Evolutionary conservation across 176 grass and related monocot genomes (phyloP).

Genomic region (Ensete ventricosum): DNA sequence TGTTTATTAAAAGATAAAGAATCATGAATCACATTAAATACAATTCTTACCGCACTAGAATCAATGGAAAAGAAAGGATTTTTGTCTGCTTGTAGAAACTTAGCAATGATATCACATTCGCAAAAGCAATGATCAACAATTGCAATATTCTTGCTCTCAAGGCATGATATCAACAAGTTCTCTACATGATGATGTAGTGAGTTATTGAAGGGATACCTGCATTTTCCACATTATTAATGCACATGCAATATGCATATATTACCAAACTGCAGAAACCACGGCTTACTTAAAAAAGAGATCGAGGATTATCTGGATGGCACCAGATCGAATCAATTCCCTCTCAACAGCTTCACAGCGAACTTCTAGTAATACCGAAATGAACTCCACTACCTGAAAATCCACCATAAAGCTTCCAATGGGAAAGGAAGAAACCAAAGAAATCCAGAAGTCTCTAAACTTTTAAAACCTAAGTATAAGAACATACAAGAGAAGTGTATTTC

Average conservation of each 20-base stretch:
- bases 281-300: slow-evolving; percentile 29
- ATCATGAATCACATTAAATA: neutral
- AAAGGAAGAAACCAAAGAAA: neutral
- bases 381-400: slow-evolving; percentile 23
- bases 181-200: slow-evolving; percentile 26
- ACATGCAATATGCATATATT: neutral
- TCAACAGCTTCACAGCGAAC: slow-evolving; percentile 9
- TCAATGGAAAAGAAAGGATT: slow-evolving; percentile 13
- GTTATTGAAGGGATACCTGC: slow-evolving; percentile 28
- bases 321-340: slow-evolving; percentile 18
- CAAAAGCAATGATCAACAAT: slow-evolving; percentile 20
- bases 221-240: neutral
- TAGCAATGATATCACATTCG: slow-evolving; percentile 14
- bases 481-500: neutral
- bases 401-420: neutral
- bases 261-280: neutral
- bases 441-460: neutral
- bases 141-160: slow-evolving; percentile 19
- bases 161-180: neutral
- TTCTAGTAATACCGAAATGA: slow-evolving; percentile 18
- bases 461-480: neutral
- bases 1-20: neutral
- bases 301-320: slow-evolving; percentile 13
- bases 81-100: slow-evolving; percentile 20
- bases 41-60: slow-evolving; percentile 8